Evolutionary conservation across 371 early-diverging fungal genomes (phyloP).

Genomic region (Choanephora cucurbitarum): DNA sequence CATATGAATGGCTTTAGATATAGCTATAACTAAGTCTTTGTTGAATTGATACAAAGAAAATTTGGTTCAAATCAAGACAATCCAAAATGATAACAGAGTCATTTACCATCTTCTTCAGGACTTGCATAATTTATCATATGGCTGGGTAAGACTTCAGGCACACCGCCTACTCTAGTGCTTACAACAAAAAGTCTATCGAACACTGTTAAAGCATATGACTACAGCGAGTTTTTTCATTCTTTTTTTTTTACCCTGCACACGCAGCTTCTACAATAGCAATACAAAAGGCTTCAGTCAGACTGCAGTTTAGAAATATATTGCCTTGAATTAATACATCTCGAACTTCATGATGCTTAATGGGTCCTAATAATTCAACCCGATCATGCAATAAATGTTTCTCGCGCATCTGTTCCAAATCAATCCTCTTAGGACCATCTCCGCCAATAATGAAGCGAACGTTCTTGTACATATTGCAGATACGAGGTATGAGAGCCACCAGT

Average conservation of each 20-base stretch:
- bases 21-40: slow-evolving; percentile 73
- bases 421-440: slow-evolving; percentile 97
- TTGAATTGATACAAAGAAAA: too few species aligned
- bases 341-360: slow-evolving; percentile 85
- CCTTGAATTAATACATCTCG: slow-evolving; percentile 91
- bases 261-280: slow-evolving; percentile 99
- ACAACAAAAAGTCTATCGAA: slow-evolving; percentile 87
- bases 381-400: slow-evolving; percentile 93
- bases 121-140: slow-evolving; percentile 95
- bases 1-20: slow-evolving; percentile 75
- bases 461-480: slow-evolving; percentile 85
- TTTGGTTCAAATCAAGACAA: neutral
- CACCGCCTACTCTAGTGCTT: slow-evolving; percentile 98
- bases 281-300: slow-evolving; percentile 99
- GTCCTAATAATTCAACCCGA: slow-evolving; percentile 92
- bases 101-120: slow-evolving; percentile 86
- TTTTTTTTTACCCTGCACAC: slow-evolving; percentile 76
- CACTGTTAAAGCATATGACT: neutral
- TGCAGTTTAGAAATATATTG: slow-evolving; percentile 98
- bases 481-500: slow-evolving; percentile 89
- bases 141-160: slow-evolving; percentile 96
- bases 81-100: neutral
- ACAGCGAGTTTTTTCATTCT: neutral
- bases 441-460: slow-evolving; percentile 94
- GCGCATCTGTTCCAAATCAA: slow-evolving; percentile 97